Percentiles rank a stretch among this genome's conserved stretches.
Evolutionary conservation across 2,329 filamentous ascomycete species (phyloP).

Genomic region (Stenocarpella maydis): DNA sequence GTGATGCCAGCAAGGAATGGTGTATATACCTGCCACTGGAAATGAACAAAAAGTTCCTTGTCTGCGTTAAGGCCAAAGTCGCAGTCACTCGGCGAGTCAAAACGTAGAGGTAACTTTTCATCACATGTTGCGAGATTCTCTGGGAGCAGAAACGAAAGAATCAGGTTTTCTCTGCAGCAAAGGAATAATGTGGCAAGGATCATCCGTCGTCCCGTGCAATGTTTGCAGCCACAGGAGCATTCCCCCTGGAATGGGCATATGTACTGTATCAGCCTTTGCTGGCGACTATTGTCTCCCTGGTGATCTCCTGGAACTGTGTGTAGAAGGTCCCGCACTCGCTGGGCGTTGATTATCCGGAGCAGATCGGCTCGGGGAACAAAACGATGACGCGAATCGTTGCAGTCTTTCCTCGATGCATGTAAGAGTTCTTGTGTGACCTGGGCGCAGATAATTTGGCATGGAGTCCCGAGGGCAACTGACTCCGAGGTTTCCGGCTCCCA

Average conservation of each 20-base stretch:
- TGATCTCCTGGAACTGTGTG: too few species aligned
- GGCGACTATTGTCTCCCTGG: too few species aligned
- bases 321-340: too few species aligned
- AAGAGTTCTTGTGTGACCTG: neutral
- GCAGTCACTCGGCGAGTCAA: too few species aligned
- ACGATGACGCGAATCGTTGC: neutral
- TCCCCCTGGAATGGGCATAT: neutral
- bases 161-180: neutral
- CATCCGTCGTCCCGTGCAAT: constrained; percentile 5
- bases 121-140: neutral
- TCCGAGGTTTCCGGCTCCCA: too few species aligned
- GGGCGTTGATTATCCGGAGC: too few species aligned
- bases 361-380: neutral
- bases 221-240: neutral
- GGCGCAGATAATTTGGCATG: neutral
- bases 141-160: neutral
- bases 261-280: too few species aligned
- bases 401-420: neutral
- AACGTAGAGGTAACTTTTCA: neutral
- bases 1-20: neutral
- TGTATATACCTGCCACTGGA: neutral
- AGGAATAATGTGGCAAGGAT: neutral
- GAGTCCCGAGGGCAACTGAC: too few species aligned
- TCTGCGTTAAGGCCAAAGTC: neutral
- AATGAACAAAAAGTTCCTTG: neutral